Conservation (phyloP, 768 basidiomycete genomes). For the Harrya chromipes region DNA sequence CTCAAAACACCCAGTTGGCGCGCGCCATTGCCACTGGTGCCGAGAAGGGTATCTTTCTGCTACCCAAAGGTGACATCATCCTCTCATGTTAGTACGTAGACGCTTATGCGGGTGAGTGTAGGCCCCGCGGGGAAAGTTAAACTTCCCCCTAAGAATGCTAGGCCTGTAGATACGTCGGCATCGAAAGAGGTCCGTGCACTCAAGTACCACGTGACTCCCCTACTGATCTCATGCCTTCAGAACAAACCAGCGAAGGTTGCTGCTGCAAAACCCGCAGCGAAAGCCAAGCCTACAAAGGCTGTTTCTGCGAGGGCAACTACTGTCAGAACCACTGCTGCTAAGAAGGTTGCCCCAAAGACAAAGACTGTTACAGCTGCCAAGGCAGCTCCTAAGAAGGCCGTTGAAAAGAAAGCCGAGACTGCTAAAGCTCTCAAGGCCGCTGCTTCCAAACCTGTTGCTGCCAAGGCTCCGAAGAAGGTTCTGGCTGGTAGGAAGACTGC, state of each 20-base stretch:
- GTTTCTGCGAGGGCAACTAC: constrained; percentile 24
- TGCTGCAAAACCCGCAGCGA: constrained; percentile 24
- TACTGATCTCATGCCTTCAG: constrained; percentile 12
- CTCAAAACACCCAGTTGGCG: constrained; percentile 76
- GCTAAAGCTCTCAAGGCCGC: constrained; percentile 33
- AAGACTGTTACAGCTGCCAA: constrained; percentile 28
- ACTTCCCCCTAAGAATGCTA: constrained; percentile 58
- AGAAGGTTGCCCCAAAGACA: constrained; percentile 36
- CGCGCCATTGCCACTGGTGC: constrained; percentile 79
- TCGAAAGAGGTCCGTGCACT: constrained; percentile 54
- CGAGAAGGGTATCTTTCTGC: constrained; percentile 77
- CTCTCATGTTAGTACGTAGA: not conserved
- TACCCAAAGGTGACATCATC: constrained; percentile 73
- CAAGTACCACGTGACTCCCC: constrained; percentile 20
- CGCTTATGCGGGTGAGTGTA: constrained; percentile 12
- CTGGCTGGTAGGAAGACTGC: constrained; percentile 32
- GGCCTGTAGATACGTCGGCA: constrained; percentile 47
- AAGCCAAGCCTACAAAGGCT: constrained; percentile 27
- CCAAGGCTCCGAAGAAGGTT: constrained; percentile 33
- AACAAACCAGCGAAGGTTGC: constrained; percentile 34
- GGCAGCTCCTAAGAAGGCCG: constrained; percentile 41
- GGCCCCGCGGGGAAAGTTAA: constrained; percentile 58
- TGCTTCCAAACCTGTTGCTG: constrained; percentile 11
- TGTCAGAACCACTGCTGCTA: constrained; percentile 21
- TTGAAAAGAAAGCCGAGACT: constrained; percentile 32